A percentile compares a stretch with the other conserved stretches of the same genome.
phyloP scores from a whole-genome alignment of 129 eudicot species.

The Pulicaria dysenterica region DNA sequence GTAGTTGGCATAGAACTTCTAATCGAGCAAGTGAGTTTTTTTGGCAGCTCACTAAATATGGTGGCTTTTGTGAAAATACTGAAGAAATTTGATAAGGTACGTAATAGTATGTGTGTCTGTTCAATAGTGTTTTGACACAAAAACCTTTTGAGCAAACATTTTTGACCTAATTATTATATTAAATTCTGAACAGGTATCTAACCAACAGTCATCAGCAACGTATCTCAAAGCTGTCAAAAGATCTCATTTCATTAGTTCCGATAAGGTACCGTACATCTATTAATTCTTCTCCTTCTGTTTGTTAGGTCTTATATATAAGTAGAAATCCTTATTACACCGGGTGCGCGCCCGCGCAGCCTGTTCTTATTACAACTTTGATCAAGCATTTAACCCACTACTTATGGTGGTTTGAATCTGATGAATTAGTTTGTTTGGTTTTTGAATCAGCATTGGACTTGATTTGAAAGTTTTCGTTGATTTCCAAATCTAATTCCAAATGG shows the following conservation, averaged over 20 bases:
- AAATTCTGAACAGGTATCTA: slow-evolving; percentile 54
- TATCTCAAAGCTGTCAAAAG: slow-evolving; percentile 78
- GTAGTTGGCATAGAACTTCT: slow-evolving; percentile 15
- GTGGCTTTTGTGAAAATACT: slow-evolving; percentile 88
- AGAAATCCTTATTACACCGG: no score
- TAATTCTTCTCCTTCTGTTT: no score
- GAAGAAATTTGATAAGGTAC: slow-evolving; percentile 96
- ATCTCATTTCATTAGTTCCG: slow-evolving; percentile 85
- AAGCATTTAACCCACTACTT: no score
- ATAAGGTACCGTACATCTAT: slow-evolving; percentile 63
- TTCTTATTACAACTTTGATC: no score
- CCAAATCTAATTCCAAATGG: no score
- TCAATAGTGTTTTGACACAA: background rate
- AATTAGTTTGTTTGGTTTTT: no score
- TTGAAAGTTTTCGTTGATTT: no score
- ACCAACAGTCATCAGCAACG: slow-evolving; percentile 63
- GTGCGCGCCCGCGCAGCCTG: no score
- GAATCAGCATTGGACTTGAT: no score
- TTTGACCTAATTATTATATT: background rate
- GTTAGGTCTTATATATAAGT: no score
- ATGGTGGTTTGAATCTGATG: no score
- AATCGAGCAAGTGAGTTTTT: slow-evolving; percentile 15
- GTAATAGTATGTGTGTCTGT: background rate
- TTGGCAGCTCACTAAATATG: slow-evolving; percentile 88
- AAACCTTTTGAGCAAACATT: background rate